These are phyloP conservation scores for Microbotryum saponariae DNA, from an alignment of 1,284 basidiomycete species.

Conservation along the genomic window DNA sequence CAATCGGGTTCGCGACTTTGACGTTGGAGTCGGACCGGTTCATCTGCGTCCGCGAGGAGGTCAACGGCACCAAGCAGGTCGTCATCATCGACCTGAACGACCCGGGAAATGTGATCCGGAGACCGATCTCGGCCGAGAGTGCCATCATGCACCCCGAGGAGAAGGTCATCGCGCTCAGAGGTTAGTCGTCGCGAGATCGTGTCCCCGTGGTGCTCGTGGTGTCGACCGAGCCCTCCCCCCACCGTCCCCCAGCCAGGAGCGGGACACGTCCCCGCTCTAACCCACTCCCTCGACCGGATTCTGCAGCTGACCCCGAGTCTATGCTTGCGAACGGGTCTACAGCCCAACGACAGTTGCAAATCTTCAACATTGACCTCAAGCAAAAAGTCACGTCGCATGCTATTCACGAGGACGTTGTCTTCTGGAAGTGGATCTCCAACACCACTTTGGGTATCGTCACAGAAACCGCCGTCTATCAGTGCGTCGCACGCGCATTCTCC, in stretches of 20 bases:
- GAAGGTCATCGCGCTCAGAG: conserved; percentile 95
- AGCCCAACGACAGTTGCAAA: conserved; percentile 91
- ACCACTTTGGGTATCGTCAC: conserved; percentile 92
- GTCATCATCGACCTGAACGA: conserved; percentile 94
- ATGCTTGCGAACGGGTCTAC: conserved; percentile 10
- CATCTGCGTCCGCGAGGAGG: conserved; percentile 58
- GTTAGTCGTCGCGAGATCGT: conserved; percentile 44
- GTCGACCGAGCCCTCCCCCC: too few species aligned
- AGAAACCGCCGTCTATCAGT: conserved; percentile 88
- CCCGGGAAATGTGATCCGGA: conserved; percentile 89
- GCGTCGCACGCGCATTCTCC: conserved; percentile 50
- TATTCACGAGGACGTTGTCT: conserved; percentile 89
- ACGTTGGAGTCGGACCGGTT: conserved; percentile 96
- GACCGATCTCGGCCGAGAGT: conserved; percentile 95
- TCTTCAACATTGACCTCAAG: conserved; percentile 97
- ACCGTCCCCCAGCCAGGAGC: neutral
- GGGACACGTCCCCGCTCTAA: too few species aligned
- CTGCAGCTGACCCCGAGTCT: conserved; percentile 25
- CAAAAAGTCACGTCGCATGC: conserved; percentile 94
- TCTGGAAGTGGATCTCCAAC: conserved; percentile 98
- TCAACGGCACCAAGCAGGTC: conserved; percentile 61
- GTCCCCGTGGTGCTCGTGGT: neutral
- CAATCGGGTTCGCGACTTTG: conserved; percentile 93
- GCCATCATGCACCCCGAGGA: conserved; percentile 97
- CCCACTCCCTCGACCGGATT: too few species aligned